Conservation (phyloP, 179 eudicot species). For the Pouteria campechiana region DNA sequence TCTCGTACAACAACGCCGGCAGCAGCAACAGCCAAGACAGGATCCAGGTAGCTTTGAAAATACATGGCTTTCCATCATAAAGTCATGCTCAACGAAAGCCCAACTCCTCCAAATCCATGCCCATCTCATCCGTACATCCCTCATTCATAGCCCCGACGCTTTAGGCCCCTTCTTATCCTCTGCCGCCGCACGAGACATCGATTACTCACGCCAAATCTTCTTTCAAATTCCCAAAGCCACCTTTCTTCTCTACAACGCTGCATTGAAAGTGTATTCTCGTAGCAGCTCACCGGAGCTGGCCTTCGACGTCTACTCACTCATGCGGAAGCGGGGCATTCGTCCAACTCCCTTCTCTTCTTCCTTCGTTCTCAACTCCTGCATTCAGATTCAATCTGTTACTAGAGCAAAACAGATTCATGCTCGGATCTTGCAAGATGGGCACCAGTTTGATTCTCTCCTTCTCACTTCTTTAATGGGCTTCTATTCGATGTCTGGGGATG, state of each 20-base stretch:
- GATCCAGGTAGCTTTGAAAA: no score
- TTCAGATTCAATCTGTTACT: slow-evolving; percentile 15
- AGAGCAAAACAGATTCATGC: slow-evolving; percentile 51
- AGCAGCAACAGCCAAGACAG: no score
- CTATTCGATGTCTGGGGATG: slow-evolving; percentile 25
- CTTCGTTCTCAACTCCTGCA: slow-evolving; percentile 35
- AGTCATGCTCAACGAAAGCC: slow-evolving; percentile 23
- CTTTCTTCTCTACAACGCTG: slow-evolving; percentile 32
- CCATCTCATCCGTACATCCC: slow-evolving; percentile 29
- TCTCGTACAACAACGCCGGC: no score
- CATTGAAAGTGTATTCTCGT: slow-evolving; percentile 34
- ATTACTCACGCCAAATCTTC: slow-evolving; percentile 26
- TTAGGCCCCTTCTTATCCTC: slow-evolving; percentile 32
- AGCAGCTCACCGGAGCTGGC: slow-evolving; percentile 24
- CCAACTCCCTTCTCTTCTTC: slow-evolving; percentile 26
- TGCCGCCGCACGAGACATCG: slow-evolving; percentile 11
- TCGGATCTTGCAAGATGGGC: slow-evolving; percentile 39
- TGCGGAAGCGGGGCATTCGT: slow-evolving; percentile 19
- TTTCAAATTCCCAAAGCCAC: slow-evolving; percentile 24
- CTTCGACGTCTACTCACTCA: slow-evolving; percentile 15
- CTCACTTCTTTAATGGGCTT: slow-evolving; percentile 50
- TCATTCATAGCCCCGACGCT: slow-evolving; percentile 19
- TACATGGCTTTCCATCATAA: slow-evolving; percentile 26
- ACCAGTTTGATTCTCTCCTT: slow-evolving; percentile 31
- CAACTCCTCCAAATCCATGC: slow-evolving; percentile 53